Conservation (phyloP, 352 stramenopile species). For the Thraustochytrium striatum region DNA sequence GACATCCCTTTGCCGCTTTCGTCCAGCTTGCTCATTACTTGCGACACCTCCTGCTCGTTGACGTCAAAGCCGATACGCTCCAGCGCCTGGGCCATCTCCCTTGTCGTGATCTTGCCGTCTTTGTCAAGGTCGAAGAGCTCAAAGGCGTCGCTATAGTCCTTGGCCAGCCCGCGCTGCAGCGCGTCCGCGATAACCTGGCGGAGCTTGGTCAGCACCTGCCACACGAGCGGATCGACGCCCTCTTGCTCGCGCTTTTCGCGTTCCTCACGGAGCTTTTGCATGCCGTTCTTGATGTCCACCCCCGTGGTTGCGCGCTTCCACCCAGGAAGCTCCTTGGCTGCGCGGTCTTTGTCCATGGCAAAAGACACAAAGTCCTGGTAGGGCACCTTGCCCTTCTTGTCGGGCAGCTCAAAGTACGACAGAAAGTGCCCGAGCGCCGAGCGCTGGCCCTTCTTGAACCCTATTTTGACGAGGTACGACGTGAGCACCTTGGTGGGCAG, state of each 20-base stretch:
- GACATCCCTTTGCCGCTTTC: background rate
- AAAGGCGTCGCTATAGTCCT: conserved; percentile 32
- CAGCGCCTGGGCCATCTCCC: conserved; percentile 1
- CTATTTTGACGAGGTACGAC: background rate
- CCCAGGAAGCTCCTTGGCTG: background rate
- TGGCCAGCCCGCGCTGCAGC: background rate
- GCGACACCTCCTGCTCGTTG: background rate
- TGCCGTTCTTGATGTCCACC: conserved; percentile 36
- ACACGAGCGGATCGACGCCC: conserved; percentile 34
- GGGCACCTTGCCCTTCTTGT: conserved; percentile 9
- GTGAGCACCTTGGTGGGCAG: background rate
- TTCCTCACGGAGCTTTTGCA: background rate
- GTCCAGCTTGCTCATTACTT: conserved; percentile 9
- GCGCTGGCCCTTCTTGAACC: conserved; percentile 16
- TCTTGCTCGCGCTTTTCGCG: conserved; percentile 11
- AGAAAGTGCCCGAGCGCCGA: conserved; percentile 3
- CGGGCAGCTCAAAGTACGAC: conserved; percentile 11
- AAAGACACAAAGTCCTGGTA: conserved; percentile 9
- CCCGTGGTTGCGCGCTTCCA: conserved; percentile 30
- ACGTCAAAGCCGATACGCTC: conserved; percentile 19
- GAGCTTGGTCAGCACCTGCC: conserved; percentile 30
- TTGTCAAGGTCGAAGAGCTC: conserved; percentile 39
- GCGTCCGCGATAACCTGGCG: conserved; percentile 25
- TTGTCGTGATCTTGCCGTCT: background rate
- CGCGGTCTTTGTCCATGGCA: background rate